Evolutionary conservation across 106 monocot species (phyloP).

Genomic region (Iris macrosiphon): DNA sequence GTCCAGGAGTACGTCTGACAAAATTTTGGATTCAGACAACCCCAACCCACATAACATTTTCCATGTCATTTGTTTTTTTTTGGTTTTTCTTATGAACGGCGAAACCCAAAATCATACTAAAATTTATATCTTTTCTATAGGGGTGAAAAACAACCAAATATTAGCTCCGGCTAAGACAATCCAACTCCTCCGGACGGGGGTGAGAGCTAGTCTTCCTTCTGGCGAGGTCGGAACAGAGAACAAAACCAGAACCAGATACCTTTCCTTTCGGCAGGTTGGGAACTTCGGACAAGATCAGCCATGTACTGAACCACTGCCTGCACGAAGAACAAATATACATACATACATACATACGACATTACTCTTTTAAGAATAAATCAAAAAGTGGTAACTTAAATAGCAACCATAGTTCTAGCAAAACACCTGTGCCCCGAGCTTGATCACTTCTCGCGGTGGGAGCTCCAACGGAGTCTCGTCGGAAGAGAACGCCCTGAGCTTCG

Average conservation of each 20-base stretch:
- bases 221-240: slow-evolving; percentile 25
- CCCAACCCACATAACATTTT: no score
- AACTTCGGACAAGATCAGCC: slow-evolving; percentile 47
- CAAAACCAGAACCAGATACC: slow-evolving; percentile 66
- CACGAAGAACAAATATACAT: not conserved
- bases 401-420: no score
- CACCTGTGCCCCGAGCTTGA: slow-evolving; percentile 90
- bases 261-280: slow-evolving; percentile 13
- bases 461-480: slow-evolving; percentile 91
- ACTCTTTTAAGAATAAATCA: no score
- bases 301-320: slow-evolving; percentile 93
- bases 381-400: no score
- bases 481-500: slow-evolving; percentile 57
- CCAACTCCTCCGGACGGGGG: no score
- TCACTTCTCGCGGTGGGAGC: slow-evolving; percentile 71
- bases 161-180: not conserved
- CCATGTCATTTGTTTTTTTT: no score
- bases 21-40: no score
- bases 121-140: no score
- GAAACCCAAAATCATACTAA: no score
- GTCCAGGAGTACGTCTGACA: no score
- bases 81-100: no score
- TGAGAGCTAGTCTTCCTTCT: slow-evolving; percentile 7
- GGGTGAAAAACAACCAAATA: not conserved
- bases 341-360: no score